phyloP scores from a whole-genome alignment of 2,329 filamentous ascomycete species.

The Penicillium thymicola region DNA sequence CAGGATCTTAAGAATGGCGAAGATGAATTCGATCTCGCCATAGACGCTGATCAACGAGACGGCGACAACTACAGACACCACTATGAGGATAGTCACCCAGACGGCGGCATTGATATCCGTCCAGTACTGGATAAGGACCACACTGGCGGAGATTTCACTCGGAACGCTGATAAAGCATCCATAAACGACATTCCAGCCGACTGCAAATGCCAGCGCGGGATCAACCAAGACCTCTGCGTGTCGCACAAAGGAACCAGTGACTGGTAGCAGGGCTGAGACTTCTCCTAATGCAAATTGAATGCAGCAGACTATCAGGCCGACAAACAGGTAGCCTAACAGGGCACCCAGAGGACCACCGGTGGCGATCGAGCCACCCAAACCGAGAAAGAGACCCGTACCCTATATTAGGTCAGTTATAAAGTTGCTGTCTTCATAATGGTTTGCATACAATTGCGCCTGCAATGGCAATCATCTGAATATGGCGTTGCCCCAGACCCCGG shows the following conservation, averaged over 20 bases:
- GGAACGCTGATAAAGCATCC: conserved; percentile 55
- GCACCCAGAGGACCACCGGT: conserved; percentile 51
- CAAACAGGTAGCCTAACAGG: conserved; percentile 49
- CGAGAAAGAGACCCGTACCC: conserved; percentile 52
- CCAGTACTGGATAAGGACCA: conserved; percentile 63
- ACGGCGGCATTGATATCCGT: conserved; percentile 33
- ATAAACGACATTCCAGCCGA: conserved; percentile 50
- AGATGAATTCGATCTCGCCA: conserved; percentile 53
- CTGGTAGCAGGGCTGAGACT: conserved; percentile 50
- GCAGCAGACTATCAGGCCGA: conserved; percentile 50
- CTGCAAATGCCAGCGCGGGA: conserved; percentile 48
- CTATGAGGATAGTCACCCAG: conserved; percentile 54
- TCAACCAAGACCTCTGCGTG: conserved; percentile 53
- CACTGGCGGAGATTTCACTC: conserved; percentile 61
- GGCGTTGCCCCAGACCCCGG: conserved; percentile 44
- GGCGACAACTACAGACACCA: conserved; percentile 57
- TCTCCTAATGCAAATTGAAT: conserved; percentile 53
- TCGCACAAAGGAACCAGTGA: conserved; percentile 51
- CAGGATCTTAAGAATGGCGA: conserved; percentile 51
- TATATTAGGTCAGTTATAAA: conserved; percentile 1
- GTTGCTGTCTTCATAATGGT: not conserved
- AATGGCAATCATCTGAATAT: conserved; percentile 46
- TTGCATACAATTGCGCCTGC: conserved; percentile 43
- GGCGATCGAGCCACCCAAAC: conserved; percentile 50
- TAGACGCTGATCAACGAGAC: conserved; percentile 52